Evolutionary conservation across 352 stramenopile genomes (phyloP), one percentile per base, ranked within the genome.

Genomic region (Blastocystis sp.): DNA sequence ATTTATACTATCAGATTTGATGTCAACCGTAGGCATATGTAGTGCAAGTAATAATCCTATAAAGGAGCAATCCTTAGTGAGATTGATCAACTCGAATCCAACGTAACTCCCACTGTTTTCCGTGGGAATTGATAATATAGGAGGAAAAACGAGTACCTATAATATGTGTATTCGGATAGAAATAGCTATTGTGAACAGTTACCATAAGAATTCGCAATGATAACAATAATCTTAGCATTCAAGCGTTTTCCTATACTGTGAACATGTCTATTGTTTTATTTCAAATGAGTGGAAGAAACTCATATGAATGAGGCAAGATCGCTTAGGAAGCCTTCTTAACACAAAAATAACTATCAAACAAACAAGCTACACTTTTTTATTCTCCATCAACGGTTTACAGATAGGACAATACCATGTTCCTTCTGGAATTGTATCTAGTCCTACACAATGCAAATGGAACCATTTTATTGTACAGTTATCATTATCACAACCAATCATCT

Each of bases 401-500:
- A 56, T 73, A 7, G 76, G 76, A 47, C 76, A 88, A 55, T 88
- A 88, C 76, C 76, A 88, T 30, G 76, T 47, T 41, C 76, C 76
- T 20, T 88, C 76, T 47, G 76, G 76, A 88, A 76, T 76, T 26
- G 59, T 63, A 41, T 73, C 64, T 39, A 88, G 26, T 20, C 76
- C 76, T 7, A 88, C 76, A 37, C 76, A 88, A 8, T 34, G 64
- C 30, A 88, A 47, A 76, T 88, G 76, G 26, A 88, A 88, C 76
- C 76, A 88, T 37, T 88, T 88, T n/a, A 76, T 76, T 13, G 64
- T 9, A 45, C 76, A 88, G 39, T 88, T 62, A n/a, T 73, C 59
- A 76, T 88, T 88, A 37, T 88, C 76, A 43, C 76, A 88, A 6
- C 64, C 41, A 26, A 88, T 88, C 76, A 88, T 88, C 59, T 88